Evolutionary conservation across 2,329 filamentous ascomycete genomes (phyloP).

Genomic region (Ophiocordyceps camponoti-floridani): DNA sequence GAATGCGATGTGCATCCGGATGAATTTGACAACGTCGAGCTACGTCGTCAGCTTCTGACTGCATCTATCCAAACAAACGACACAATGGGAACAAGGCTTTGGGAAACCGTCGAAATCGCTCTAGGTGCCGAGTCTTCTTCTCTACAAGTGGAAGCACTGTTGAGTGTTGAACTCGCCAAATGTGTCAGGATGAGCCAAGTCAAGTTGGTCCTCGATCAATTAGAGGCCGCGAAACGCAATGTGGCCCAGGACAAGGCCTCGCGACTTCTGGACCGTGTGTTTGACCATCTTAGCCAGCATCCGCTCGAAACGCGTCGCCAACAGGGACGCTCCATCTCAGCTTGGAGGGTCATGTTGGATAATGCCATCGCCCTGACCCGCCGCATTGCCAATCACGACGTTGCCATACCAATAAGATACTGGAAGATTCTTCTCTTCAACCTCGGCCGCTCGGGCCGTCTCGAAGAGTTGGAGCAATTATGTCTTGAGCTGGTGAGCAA

Average conservation of each 20-base stretch:
- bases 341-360: conserved; percentile 8
- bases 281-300: conserved; percentile 11
- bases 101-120: conserved; percentile 22
- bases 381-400: conserved; percentile 11
- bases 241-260: conserved; percentile 11
- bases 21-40: conserved; percentile 29
- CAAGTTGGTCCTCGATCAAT: conserved; percentile 12
- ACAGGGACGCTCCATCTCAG: neutral
- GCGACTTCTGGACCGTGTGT: conserved; percentile 9
- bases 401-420: conserved; percentile 16
- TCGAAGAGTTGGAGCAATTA: conserved; percentile 26
- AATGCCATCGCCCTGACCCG: conserved; percentile 12
- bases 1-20: conserved; percentile 34
- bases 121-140: conserved; percentile 6
- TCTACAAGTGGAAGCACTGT: conserved; percentile 8
- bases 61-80: conserved; percentile 14
- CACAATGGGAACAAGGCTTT: conserved; percentile 21
- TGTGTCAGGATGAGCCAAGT: conserved; percentile 6
- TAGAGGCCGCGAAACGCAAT: conserved; percentile 12
- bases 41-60: conserved; percentile 19
- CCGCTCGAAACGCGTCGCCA: conserved; percentile 3
- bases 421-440: conserved; percentile 26
- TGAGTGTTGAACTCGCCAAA: conserved; percentile 4
- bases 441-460: conserved; percentile 22
- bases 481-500: conserved; percentile 23